Evolutionary conservation across 345 rosid species (phyloP), one percentile per base, ranked within the genome.

Genomic region (Theobroma cacao): DNA sequence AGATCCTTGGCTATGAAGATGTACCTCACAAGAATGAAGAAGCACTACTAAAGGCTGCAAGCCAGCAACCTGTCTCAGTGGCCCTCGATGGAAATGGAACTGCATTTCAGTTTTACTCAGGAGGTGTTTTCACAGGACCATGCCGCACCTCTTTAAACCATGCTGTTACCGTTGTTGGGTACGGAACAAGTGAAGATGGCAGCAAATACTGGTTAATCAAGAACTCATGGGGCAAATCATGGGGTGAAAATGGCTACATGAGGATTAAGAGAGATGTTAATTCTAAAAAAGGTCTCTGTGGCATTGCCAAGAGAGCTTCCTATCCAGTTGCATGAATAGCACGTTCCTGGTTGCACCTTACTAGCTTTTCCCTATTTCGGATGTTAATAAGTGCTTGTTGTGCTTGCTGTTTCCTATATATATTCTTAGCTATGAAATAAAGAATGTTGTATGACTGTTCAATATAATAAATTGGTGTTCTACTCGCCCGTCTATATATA

Each of bases 201-300:
- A 65, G 30, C 3, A 80, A 79, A 31, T 83, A 79, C 26, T 83
- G 85, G 79, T 0, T 77, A 10, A 11, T 75, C 15, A 82, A 82
- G 77, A 79, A 82, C n/a, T 76, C 77, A 2, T 82, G 82, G 85
- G 75, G 80, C 4, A 8, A n/a, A 55, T 75, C 61, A 3, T 91
- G 93, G 92, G 94, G 96, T 60, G 94, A 90, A 63, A 45, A 71
- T 24, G 94, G 96, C 30, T 90, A 86, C 75, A 79, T 88, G 78
- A 85, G 89, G 81, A 80, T 91, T 61, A 80, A 75, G 63, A 87
- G 96, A 74, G 87, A 75, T 80, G 82, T 75, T 24, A 61, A 4
- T 3, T 77, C 71, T 50, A 83, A 75, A 22, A 50, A 82, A 50
- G 92, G 92, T 30, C 79, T 76, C 30, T 90, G 94, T 63, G 92